Conservation (phyloP, 495 filamentous ascomycete genomes). For the Tetracladium marchalianum region DNA sequence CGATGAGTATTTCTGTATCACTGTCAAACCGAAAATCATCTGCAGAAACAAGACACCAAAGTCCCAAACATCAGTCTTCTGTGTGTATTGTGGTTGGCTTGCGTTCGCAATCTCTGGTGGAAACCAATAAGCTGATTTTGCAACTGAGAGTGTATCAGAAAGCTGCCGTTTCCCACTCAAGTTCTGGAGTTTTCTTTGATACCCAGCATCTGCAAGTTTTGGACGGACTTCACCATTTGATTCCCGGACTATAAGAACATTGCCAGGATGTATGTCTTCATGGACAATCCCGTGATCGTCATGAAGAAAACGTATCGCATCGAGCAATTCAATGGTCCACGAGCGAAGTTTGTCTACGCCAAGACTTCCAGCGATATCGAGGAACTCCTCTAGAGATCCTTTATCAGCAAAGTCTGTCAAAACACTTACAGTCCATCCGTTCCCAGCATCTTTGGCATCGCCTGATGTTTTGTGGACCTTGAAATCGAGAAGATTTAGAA, state of each 20-base stretch:
- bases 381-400: constrained; percentile 70
- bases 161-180: constrained; percentile 38
- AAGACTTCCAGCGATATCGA: constrained; percentile 67
- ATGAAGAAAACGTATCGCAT: constrained; percentile 80
- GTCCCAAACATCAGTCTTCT: constrained; percentile 91
- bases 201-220: constrained; percentile 62
- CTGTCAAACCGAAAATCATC: constrained; percentile 83
- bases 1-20: constrained; percentile 66
- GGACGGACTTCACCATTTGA: constrained; percentile 47
- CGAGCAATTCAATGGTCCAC: constrained; percentile 85
- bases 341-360: constrained; percentile 62
- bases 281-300: constrained; percentile 66
- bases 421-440: constrained; percentile 66
- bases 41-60: constrained; percentile 83
- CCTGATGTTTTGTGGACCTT: constrained; percentile 49
- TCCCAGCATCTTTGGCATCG: constrained; percentile 29
- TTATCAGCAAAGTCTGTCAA: constrained; percentile 72
- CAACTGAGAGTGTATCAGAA: constrained; percentile 40
- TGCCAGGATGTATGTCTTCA: constrained; percentile 63
- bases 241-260: constrained; percentile 59
- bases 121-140: constrained; percentile 72
- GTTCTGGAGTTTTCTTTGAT: constrained; percentile 50
- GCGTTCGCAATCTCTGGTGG: constrained; percentile 66
- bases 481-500: constrained; percentile 71
- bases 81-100: constrained; percentile 46